These are phyloP conservation scores for Botrytis tulipae DNA, from an alignment of 2,329 filamentous ascomycete species.

Conservation along the genomic window DNA sequence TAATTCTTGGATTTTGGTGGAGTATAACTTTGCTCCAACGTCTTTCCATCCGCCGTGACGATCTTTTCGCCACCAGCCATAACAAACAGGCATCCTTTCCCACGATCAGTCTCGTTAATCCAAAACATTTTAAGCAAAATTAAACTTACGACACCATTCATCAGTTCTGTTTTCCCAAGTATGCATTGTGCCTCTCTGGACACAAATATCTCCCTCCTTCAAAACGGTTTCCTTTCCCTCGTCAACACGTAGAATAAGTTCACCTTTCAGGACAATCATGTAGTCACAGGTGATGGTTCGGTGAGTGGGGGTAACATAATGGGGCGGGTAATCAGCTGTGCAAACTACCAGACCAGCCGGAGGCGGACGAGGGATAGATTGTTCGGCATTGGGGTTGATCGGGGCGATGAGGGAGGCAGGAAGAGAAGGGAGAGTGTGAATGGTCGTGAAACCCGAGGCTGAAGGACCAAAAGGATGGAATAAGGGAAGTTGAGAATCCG, in stretches of 20 bases:
- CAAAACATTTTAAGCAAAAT: no score
- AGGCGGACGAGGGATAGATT: slow-evolving; percentile 38
- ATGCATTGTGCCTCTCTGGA: slow-evolving; percentile 42
- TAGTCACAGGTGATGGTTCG: slow-evolving; percentile 46
- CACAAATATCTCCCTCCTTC: slow-evolving; percentile 42
- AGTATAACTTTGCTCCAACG: slow-evolving; percentile 34
- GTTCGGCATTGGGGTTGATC: not conserved
- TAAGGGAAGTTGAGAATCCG: slow-evolving; percentile 33
- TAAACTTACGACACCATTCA: not conserved
- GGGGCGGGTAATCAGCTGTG: slow-evolving; percentile 25
- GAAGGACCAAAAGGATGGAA: slow-evolving; percentile 40
- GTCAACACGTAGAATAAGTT: slow-evolving; percentile 43
- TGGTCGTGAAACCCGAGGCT: slow-evolving; percentile 37
- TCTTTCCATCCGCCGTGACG: slow-evolving; percentile 40
- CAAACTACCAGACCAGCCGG: slow-evolving; percentile 41
- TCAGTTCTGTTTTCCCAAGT: slow-evolving; percentile 15
- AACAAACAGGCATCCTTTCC: slow-evolving; percentile 37
- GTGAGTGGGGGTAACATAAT: slow-evolving; percentile 41
- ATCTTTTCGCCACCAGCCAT: slow-evolving; percentile 45
- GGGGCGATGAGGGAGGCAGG: slow-evolving; percentile 37
- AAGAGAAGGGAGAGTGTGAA: slow-evolving; percentile 37
- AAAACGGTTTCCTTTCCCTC: slow-evolving; percentile 43
- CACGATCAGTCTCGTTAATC: not conserved
- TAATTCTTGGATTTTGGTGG: not conserved
- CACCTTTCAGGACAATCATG: slow-evolving; percentile 42